A percentile compares a stretch with the other conserved stretches of the same genome.
Conservation (phyloP, 345 rosid species). For the Gossypium sturtianum region DNA sequence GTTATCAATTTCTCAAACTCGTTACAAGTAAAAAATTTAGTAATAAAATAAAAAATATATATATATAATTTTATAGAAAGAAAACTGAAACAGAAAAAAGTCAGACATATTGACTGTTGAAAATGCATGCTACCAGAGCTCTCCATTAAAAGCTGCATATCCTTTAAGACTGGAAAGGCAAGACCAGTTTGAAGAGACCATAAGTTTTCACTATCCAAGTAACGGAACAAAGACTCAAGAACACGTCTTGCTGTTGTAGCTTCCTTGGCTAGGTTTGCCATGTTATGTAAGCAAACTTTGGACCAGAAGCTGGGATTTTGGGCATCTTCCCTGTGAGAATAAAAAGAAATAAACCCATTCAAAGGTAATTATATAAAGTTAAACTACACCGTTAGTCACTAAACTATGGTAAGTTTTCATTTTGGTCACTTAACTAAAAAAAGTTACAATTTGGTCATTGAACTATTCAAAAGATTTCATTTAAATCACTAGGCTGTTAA, state of each 20-base stretch:
- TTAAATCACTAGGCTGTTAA: too few relatives aligned
- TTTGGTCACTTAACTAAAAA: too few relatives aligned
- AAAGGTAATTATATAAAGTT: conserved; percentile 3
- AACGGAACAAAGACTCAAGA: conserved; percentile 85
- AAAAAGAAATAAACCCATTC: conserved; percentile 16
- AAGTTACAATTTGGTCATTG: too few relatives aligned
- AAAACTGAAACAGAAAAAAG: not conserved
- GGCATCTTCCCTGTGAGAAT: conserved; percentile 59
- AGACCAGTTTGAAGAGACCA: conserved; percentile 82
- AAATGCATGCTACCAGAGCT: conserved; percentile 48
- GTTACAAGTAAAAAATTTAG: not conserved
- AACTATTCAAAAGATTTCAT: too few relatives aligned
- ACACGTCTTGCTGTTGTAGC: conserved; percentile 84
- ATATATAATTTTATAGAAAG: not conserved
- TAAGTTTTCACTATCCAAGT: conserved; percentile 58
- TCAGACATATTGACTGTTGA: conserved; percentile 9
- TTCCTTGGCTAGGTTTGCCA: conserved; percentile 93
- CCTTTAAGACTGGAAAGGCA: conserved; percentile 76
- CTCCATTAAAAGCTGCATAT: conserved; percentile 82
- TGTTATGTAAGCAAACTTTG: conserved; percentile 79
- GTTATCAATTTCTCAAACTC: conserved; percentile 6
- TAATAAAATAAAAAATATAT: not conserved
- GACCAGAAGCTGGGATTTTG: conserved; percentile 90
- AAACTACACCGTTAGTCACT: too few relatives aligned
- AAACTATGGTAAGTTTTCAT: too few relatives aligned